Evolutionary conservation across 208 protist genomes (phyloP), one percentile per base, ranked within the genome.

Genomic region (Acanthamoeba culbertsoni): DNA sequence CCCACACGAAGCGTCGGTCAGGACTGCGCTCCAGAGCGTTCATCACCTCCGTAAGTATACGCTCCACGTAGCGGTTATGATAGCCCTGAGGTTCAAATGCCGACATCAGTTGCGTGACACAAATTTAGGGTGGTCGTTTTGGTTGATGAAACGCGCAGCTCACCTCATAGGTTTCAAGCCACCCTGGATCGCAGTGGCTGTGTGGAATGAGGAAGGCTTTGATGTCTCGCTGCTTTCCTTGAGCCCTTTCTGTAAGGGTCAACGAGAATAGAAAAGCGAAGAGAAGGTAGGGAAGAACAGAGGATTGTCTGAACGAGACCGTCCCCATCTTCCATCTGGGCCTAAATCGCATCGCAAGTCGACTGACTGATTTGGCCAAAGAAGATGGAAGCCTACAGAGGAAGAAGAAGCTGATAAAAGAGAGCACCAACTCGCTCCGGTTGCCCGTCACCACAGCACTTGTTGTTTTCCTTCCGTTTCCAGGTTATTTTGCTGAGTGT

Each of bases 121-220:
- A n/a, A n/a, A n/a, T n/a, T n/a, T n/a, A n/a, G n/a, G n/a, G n/a
- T n/a, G n/a, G n/a, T n/a, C n/a, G n/a, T n/a, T n/a, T n/a, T n/a
- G n/a, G n/a, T n/a, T n/a, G n/a, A n/a, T n/a, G n/a, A n/a, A n/a
- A n/a, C n/a, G n/a, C n/a, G n/a, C n/a, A n/a, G n/a, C 65, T 35
- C 42, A 91, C 95, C n/a, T 97, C 75, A 26, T 94, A 96, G 4
- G 96, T 96, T 40, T 73, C 46, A 0, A 97, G 65, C 96, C 96
- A 97, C 16, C 95, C 95, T 18, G 94, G 94, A 92, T 97, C 96
- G 45, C 95, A 96, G 94, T 97, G 96, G 86, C 86, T 92, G 86
- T 92, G 86, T 16, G 79, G 79, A 48, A 88, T 88, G 48, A 88
- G 43, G 16, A 65, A 88, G 79, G 35, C 79, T 28, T 88, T 35